Evolutionary conservation across 345 rosid genomes (phyloP).

Genomic region (Carallia brachiata): DNA sequence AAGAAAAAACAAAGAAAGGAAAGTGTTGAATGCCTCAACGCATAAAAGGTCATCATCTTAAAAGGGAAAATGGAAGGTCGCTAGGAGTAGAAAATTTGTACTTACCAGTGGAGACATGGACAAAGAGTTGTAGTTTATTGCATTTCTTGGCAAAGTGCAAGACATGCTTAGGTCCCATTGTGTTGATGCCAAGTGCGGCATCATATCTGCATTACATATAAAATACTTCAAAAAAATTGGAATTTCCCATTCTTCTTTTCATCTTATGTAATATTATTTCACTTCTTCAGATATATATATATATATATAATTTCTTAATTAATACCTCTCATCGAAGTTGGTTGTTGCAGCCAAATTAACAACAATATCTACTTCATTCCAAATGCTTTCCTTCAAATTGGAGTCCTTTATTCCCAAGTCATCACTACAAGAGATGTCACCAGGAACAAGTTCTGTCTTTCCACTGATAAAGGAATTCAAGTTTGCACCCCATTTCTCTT

Average conservation of each 20-base stretch:
- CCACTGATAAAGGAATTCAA: constrained; percentile 6
- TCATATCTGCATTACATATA: constrained; percentile 34
- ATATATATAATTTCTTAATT: background rate
- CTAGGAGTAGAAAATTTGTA: background rate
- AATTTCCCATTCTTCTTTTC: background rate
- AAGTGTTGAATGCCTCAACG: too few relatives aligned
- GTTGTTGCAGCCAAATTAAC: constrained; percentile 50
- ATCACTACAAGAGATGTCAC: constrained; percentile 26
- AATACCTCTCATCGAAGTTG: constrained; percentile 42
- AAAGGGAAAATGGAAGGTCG: background rate
- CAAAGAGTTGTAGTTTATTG: constrained; percentile 39
- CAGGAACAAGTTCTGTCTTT: constrained; percentile 25
- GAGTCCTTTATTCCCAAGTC: constrained; percentile 30
- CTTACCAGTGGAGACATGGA: constrained; percentile 47
- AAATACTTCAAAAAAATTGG: background rate
- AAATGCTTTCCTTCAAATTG: constrained; percentile 30
- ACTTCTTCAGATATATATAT: too few relatives aligned
- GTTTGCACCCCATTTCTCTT: constrained; percentile 17
- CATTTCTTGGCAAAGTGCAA: constrained; percentile 57
- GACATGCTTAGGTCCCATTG: constrained; percentile 57
- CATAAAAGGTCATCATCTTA: background rate
- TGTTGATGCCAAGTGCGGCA: constrained; percentile 52
- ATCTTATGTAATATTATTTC: too few relatives aligned
- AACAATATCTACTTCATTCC: constrained; percentile 27
- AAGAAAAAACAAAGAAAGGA: too few relatives aligned